Base-by-base conservation (phyloP, 2,329 filamentous ascomycete species). In the Pyrenophora graminea region DNA sequence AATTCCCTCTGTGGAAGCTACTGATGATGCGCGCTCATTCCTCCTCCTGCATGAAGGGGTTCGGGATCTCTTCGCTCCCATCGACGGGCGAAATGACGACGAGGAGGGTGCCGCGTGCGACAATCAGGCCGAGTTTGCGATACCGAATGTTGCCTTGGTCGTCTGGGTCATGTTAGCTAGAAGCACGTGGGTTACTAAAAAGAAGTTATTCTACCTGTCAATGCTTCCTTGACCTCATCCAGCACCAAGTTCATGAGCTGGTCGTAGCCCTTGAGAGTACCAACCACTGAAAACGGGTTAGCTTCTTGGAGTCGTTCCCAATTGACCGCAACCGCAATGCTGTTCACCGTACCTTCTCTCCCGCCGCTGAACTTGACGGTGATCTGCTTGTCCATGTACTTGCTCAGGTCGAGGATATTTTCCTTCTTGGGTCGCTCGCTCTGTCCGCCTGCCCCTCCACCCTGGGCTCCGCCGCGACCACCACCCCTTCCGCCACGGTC, bases 201-300 rank as follows among this genome's bases (percentile, higher is more conserved):
- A n/a, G 23, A 9, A 1, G n/a, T n/a, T n/a, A n/a, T n/a, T n/a
- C n/a, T 77, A 96, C 93, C 93, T 80, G 88, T 84, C 76, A 97
- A 86, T 40, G 88, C 83, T 74, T 99, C 94, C 73, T 94, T 86
- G 45, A 96, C 93, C 63, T 97, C 90, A 69, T 97, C 94, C 49
- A 99, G 80, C 21, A 99, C 94, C 56, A 99, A 81, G 73, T 99
- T 99, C 92, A 97, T 97, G 54, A 99, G 82, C 66, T 94, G 92
- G 73, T 99, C 94, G 74, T 92, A 97, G 56, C 94, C 94, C 76
- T 97, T 97, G 36, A 99, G 80, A 1, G 85, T 90, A 45, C 94
- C 94, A 43, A 86, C 87, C 49, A 96, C 93, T 96, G 68, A 19
- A 8, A 1, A 18, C 15, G 15, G 13, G 56, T 66, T 36, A 66